A percentile compares a stretch with the other conserved stretches of the same genome.
phyloP scores from a whole-genome alignment of 257 asterid genomes.

The Marsdenia floribunda region DNA sequence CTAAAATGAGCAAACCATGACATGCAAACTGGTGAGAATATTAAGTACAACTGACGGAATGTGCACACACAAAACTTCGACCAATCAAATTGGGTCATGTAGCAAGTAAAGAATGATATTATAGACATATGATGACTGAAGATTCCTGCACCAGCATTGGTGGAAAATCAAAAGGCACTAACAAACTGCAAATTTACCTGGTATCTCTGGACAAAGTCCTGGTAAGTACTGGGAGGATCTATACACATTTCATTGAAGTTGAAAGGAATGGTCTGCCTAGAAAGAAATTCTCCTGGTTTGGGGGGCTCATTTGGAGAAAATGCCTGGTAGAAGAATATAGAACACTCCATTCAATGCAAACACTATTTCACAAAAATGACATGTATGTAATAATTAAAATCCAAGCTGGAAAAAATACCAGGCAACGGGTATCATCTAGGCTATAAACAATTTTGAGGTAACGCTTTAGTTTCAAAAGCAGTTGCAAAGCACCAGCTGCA shows the following conservation, averaged over 20 bases:
- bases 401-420: constrained; percentile 40
- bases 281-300: constrained; percentile 69
- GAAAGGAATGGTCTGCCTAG: constrained; percentile 62
- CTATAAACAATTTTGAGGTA: constrained; percentile 82
- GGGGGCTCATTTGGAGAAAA: constrained; percentile 77
- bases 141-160: constrained; percentile 10
- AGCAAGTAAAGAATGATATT: not conserved
- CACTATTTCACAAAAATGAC: not conserved
- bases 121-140: not conserved
- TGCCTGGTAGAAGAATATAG: constrained; percentile 36
- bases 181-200: constrained; percentile 47
- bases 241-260: constrained; percentile 51
- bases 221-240: constrained; percentile 60
- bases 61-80: not conserved
- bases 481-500: constrained; percentile 83
- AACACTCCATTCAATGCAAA: not conserved
- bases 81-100: not conserved
- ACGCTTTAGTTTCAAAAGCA: constrained; percentile 90
- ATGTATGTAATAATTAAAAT: not conserved
- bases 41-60: not conserved
- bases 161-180: not conserved
- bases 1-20: not conserved
- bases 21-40: not conserved
- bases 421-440: constrained; percentile 87
- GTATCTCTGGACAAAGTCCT: constrained; percentile 61